phyloP scores from a whole-genome alignment of 768 basidiomycete species.

The Mycena filopes region DNA sequence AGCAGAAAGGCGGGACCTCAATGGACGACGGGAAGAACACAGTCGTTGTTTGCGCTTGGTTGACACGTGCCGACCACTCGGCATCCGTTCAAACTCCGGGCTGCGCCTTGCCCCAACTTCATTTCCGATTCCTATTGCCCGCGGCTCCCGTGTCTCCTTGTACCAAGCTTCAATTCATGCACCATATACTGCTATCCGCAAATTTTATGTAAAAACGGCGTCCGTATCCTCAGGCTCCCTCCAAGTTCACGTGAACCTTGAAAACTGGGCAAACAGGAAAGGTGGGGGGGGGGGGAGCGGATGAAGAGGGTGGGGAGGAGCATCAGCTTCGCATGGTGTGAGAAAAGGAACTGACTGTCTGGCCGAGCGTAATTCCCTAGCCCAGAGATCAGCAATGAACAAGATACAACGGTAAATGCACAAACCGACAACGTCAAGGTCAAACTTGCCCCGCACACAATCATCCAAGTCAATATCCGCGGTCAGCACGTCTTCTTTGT shows the following conservation, averaged over 20 bases:
- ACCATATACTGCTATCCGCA: too few relatives aligned
- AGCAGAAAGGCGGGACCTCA: conserved; percentile 57
- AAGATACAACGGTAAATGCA: neutral
- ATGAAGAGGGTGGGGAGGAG: too few relatives aligned
- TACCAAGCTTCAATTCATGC: too few relatives aligned
- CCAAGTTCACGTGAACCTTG: conserved; percentile 14
- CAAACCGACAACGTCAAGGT: conserved; percentile 59
- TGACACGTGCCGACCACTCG: neutral
- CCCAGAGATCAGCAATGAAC: neutral
- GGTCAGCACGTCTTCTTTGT: conserved; percentile 62
- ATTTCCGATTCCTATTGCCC: conserved; percentile 18
- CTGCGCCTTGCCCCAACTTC: neutral
- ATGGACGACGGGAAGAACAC: conserved; percentile 58
- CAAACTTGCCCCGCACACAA: conserved; percentile 66
- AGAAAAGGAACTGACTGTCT: conserved; percentile 54
- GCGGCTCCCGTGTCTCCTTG: conserved; percentile 15
- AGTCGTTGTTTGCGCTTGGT: conserved; percentile 30
- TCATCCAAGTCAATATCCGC: conserved; percentile 71
- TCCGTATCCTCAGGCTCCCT: neutral
- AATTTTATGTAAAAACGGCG: too few relatives aligned
- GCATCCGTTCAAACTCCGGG: neutral
- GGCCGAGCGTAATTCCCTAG: conserved; percentile 68
- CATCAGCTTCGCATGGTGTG: neutral
- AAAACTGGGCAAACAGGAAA: conserved; percentile 15
- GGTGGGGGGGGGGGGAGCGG: too few relatives aligned